Percentiles rank a stretch among this genome's conserved stretches.
phyloP scores from a whole-genome alignment of 148 eudicot genomes.

The Arbutus unedo region DNA sequence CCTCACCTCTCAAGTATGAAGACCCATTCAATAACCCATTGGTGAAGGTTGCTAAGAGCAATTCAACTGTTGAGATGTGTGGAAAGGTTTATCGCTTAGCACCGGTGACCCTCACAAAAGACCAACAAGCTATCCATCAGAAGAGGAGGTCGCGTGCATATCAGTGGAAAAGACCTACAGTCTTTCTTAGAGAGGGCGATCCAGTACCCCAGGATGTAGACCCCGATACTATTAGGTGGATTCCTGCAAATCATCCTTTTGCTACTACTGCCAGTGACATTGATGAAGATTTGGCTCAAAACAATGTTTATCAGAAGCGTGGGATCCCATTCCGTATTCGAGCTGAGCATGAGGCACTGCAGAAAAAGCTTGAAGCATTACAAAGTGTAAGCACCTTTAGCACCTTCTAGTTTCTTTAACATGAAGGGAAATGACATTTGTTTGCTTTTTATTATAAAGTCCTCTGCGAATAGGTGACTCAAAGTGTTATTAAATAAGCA shows the following conservation, averaged over 20 bases:
- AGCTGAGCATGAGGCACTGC: slow-evolving; percentile 98
- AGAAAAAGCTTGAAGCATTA: slow-evolving; percentile 86
- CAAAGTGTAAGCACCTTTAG: slow-evolving; percentile 63
- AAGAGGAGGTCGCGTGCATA: slow-evolving; percentile 97
- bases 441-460: not conserved
- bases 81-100: slow-evolving; percentile 88
- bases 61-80: slow-evolving; percentile 92
- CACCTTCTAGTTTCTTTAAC: not conserved
- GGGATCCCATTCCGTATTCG: slow-evolving; percentile 96
- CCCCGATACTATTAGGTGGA: slow-evolving; percentile 94
- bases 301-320: slow-evolving; percentile 84
- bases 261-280: slow-evolving; percentile 89
- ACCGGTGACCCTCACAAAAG: slow-evolving; percentile 84
- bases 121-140: slow-evolving; percentile 74
- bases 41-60: slow-evolving; percentile 70
- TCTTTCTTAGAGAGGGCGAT: slow-evolving; percentile 96
- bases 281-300: slow-evolving; percentile 92
- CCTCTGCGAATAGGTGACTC: not conserved
- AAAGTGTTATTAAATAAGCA: not conserved
- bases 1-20: slow-evolving; percentile 81
- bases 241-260: slow-evolving; percentile 99
- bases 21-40: slow-evolving; percentile 95
- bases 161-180: slow-evolving; percentile 94
- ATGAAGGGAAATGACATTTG: not conserved
- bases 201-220: slow-evolving; percentile 88